Evolutionary conservation across 495 filamentous ascomycete genomes (phyloP).

Genomic region (Hyphodiscus hymeniophilus): DNA sequence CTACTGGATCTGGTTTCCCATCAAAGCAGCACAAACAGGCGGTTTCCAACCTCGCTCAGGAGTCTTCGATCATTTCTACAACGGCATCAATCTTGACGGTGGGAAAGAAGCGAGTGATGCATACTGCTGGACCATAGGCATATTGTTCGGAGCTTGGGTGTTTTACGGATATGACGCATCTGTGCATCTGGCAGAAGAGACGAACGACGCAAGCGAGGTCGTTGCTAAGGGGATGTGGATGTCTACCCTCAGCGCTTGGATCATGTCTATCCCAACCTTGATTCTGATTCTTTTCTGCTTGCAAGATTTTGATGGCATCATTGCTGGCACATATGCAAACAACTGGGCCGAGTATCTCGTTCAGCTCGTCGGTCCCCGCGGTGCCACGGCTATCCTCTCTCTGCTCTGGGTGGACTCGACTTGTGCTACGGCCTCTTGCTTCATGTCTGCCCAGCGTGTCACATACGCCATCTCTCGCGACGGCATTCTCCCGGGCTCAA

Average conservation of each 20-base stretch:
- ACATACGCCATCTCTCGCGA: constrained; percentile 30
- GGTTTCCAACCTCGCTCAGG: constrained; percentile 19
- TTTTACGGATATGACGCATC: constrained; percentile 37
- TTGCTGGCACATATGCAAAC: constrained; percentile 21
- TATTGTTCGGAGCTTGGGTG: constrained; percentile 24
- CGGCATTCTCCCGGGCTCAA: constrained; percentile 24
- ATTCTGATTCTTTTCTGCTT: constrained; percentile 26
- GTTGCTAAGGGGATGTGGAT: constrained; percentile 32
- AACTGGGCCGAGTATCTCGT: constrained; percentile 31
- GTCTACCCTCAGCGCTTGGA: constrained; percentile 24
- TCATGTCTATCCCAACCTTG: constrained; percentile 27
- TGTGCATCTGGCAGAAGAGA: constrained; percentile 42
- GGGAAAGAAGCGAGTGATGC: constrained; percentile 19
- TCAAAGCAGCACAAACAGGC: constrained; percentile 12
- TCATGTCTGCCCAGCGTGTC: constrained; percentile 29
- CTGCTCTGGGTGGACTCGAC: constrained; percentile 26
- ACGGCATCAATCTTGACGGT: constrained; percentile 21
- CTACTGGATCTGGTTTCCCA: constrained; percentile 25
- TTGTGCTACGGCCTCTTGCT: constrained; percentile 24
- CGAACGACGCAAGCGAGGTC: constrained; percentile 30
- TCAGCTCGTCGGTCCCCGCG: constrained; percentile 24
- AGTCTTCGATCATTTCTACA: constrained; percentile 23
- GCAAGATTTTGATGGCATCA: constrained; percentile 27
- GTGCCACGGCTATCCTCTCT: constrained; percentile 24
- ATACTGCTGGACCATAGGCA: constrained; percentile 23